phyloP scores from a whole-genome alignment of 2,329 filamentous ascomycete species.

The Sordariomycetes sp. region DNA sequence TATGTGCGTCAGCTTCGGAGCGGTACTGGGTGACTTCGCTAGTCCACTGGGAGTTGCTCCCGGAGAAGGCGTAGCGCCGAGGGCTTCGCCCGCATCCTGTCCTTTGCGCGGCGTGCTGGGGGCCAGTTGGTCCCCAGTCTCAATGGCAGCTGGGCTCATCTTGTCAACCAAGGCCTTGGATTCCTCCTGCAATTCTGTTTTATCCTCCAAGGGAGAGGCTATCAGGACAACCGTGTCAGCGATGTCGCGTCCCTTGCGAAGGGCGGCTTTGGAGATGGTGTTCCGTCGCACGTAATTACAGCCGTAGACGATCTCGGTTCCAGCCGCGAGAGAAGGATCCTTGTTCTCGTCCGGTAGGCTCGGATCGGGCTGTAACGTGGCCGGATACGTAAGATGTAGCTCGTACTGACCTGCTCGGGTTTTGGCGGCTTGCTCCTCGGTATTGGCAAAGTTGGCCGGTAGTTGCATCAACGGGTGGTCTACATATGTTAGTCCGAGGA shows the following conservation, averaged over 20 bases:
- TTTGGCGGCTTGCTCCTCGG: slow-evolving; percentile 21
- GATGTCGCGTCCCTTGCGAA: slow-evolving; percentile 1
- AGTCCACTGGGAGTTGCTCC: neutral
- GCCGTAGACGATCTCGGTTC: slow-evolving; percentile 2
- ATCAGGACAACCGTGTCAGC: slow-evolving; percentile 4
- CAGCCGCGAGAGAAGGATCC: neutral
- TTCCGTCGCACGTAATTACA: slow-evolving; percentile 3
- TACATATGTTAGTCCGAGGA: neutral
- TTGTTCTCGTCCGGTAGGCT: slow-evolving; percentile 2
- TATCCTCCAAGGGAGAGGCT: slow-evolving; percentile 2
- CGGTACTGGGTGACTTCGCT: slow-evolving; percentile 1
- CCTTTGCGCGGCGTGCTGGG: neutral
- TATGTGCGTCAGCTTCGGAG: slow-evolving; percentile 18
- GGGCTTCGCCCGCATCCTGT: neutral
- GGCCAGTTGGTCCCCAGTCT: neutral
- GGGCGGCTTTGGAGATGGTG: slow-evolving; percentile 1
- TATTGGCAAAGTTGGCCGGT: slow-evolving; percentile 7
- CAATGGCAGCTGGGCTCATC: neutral
- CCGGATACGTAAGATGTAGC: slow-evolving; percentile 13
- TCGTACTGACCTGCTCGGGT: slow-evolving; percentile 36
- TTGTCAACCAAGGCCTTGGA: slow-evolving; percentile 1
- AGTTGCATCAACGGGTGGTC: slow-evolving; percentile 4
- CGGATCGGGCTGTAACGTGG: neutral
- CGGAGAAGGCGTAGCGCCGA: neutral
- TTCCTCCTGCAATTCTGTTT: neutral